These are phyloP conservation scores for Galeopsis tetrahit DNA, from an alignment of 257 asterid genomes.

Conservation along the genomic window DNA sequence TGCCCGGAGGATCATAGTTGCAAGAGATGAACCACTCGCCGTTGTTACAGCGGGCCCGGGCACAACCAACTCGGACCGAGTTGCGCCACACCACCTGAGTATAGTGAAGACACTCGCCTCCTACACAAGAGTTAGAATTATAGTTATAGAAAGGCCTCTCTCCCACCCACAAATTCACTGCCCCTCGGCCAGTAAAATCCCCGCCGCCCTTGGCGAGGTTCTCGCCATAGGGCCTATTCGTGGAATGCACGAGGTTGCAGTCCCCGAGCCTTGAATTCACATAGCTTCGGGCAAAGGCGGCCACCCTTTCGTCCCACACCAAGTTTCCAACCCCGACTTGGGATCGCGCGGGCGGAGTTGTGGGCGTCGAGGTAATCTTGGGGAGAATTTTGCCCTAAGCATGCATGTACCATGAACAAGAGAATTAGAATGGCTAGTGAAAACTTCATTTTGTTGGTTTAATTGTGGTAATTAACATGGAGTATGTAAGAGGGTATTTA, in stretches of 20 bases:
- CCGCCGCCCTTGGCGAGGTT: conserved; percentile 46
- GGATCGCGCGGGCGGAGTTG: conserved; percentile 53
- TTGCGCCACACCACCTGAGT: conserved; percentile 60
- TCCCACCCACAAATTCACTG: conserved; percentile 46
- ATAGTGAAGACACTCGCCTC: conserved; percentile 46
- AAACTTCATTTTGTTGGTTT: too few species aligned
- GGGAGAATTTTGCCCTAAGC: conserved; percentile 42
- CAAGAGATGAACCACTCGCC: conserved; percentile 49
- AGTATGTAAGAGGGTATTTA: too few species aligned
- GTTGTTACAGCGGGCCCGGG: conserved; percentile 37
- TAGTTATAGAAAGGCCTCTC: conserved; percentile 40
- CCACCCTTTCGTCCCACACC: conserved; percentile 51
- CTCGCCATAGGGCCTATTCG: conserved; percentile 45
- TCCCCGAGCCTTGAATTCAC: conserved; percentile 41
- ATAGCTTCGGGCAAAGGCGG: conserved; percentile 47
- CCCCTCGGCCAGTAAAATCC: conserved; percentile 34
- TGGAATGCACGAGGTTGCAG: conserved; percentile 51
- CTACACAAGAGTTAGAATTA: conserved; percentile 36
- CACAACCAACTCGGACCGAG: conserved; percentile 48
- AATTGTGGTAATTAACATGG: too few species aligned
- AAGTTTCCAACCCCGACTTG: conserved; percentile 45
- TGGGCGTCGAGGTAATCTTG: conserved; percentile 50
- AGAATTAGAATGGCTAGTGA: too few species aligned
- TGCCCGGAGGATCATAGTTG: conserved; percentile 56
- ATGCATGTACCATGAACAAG: not conserved